Evolutionary conservation across 164 flowering plant genomes (phyloP).

Genomic region (Vitis vinifera): DNA sequence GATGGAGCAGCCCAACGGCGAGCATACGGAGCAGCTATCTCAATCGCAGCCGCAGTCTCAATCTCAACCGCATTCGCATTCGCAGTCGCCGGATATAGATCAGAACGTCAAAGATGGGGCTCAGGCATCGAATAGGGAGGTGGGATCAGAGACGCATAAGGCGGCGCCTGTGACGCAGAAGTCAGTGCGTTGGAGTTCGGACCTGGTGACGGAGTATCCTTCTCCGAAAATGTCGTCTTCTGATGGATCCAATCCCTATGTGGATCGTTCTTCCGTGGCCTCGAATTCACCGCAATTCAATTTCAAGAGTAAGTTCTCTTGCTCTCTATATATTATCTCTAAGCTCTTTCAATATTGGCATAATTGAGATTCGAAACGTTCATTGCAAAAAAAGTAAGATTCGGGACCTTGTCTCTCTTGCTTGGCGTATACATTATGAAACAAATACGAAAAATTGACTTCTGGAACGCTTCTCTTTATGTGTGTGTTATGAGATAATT

Average conservation of each 20-base stretch:
- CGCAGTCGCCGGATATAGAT: no score
- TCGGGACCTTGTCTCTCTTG: no score
- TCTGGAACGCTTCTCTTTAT: no score
- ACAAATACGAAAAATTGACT: no score
- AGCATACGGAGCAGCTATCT: background rate
- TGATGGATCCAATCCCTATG: conserved; percentile 49
- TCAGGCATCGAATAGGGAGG: background rate
- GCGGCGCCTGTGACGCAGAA: conserved; percentile 26
- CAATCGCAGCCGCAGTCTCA: no score
- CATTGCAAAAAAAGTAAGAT: no score
- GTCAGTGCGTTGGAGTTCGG: conserved; percentile 69
- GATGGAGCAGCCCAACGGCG: no score
- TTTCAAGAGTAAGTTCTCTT: conserved; percentile 33
- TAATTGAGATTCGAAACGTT: no score
- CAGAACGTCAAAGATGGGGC: background rate
- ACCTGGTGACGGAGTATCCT: conserved; percentile 50
- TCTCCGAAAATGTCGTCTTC: conserved; percentile 8
- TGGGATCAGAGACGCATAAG: conserved; percentile 12
- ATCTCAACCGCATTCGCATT: no score
- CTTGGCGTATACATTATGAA: no score
- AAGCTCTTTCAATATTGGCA: no score
- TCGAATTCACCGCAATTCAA: conserved; percentile 26
- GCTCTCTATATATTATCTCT: background rate
- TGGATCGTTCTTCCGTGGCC: conserved; percentile 25
- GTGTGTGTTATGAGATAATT: no score